phyloP scores from a whole-genome alignment of 345 rosid genomes.

The Moricandia arvensis region DNA sequence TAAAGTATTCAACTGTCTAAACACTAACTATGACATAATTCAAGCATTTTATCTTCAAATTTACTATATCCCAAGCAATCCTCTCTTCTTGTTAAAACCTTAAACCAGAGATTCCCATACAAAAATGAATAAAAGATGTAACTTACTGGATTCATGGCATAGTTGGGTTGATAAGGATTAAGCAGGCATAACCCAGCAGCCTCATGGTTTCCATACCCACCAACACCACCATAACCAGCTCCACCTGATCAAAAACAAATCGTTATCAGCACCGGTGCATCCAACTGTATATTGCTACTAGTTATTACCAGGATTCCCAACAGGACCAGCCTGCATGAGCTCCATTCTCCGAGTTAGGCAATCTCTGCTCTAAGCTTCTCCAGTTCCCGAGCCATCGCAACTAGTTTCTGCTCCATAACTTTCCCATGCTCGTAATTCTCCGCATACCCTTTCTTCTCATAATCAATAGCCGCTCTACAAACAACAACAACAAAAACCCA shows the following conservation, averaged over 20 bases:
- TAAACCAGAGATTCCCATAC: background rate
- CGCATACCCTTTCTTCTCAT: conserved; percentile 96
- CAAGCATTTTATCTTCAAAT: background rate
- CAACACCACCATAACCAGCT: conserved; percentile 50
- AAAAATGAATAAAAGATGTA: background rate
- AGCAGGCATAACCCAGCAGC: conserved; percentile 60
- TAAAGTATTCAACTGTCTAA: background rate
- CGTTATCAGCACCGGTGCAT: conserved; percentile 7
- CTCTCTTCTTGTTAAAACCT: background rate
- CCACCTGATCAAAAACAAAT: conserved; percentile 34
- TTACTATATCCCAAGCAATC: background rate
- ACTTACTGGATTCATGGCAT: conserved; percentile 83
- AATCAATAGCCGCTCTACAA: conserved; percentile 78
- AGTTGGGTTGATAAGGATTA: conserved; percentile 64
- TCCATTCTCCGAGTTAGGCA: conserved; percentile 84
- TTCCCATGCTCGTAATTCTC: conserved; percentile 94
- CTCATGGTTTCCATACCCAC: conserved; percentile 65
- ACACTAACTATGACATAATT: background rate
- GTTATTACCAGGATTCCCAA: conserved; percentile 48
- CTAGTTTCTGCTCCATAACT: conserved; percentile 85
- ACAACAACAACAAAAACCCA: conserved; percentile 8
- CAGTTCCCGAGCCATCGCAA: conserved; percentile 89
- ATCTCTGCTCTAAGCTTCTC: conserved; percentile 96
- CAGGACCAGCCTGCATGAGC: conserved; percentile 54
- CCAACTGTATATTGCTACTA: background rate